Conservation (phyloP, 805 yeast genomes). For the Starmera quercuum region DNA sequence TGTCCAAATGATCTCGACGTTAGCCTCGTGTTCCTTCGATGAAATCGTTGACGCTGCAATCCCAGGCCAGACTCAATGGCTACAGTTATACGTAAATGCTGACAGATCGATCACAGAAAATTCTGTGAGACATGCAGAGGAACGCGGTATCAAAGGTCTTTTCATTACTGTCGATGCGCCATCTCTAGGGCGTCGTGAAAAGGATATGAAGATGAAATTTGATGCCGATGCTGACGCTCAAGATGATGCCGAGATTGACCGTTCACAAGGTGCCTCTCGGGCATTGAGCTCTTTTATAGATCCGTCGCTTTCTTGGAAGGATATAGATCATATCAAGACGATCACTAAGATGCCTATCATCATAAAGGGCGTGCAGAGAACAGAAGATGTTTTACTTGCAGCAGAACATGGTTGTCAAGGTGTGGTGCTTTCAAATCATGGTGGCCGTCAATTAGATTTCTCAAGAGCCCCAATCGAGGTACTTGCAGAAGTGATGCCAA, state of each 20-base stretch:
- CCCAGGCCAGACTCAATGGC: slow-evolving; percentile 76
- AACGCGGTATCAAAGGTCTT: slow-evolving; percentile 69
- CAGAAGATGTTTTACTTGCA: slow-evolving; percentile 71
- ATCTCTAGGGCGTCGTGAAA: slow-evolving; percentile 83
- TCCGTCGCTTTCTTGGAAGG: slow-evolving; percentile 57
- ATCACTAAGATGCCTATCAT: slow-evolving; percentile 60
- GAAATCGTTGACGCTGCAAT: slow-evolving; percentile 70
- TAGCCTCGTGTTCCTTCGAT: slow-evolving; percentile 82
- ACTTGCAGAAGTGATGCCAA: slow-evolving; percentile 60
- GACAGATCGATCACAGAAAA: slow-evolving; percentile 59
- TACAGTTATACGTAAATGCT: slow-evolving; percentile 76
- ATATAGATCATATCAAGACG: slow-evolving; percentile 45
- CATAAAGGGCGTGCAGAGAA: slow-evolving; percentile 79
- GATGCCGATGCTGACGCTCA: slow-evolving; percentile 40
- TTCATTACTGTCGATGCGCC: slow-evolving; percentile 94
- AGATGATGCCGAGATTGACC: slow-evolving; percentile 45
- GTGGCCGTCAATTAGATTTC: slow-evolving; percentile 83
- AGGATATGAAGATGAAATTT: slow-evolving; percentile 67
- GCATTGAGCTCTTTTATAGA: slow-evolving; percentile 85
- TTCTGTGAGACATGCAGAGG: slow-evolving; percentile 64
- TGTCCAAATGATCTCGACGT: slow-evolving; percentile 88
- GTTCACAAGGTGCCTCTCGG: slow-evolving; percentile 76
- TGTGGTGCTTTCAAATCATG: slow-evolving; percentile 82
- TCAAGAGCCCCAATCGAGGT: slow-evolving; percentile 73
- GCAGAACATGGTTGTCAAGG: slow-evolving; percentile 67